Base-by-base conservation (phyloP, 192 early-diverging fungal species). In the Powellomyces hirtus region DNA sequence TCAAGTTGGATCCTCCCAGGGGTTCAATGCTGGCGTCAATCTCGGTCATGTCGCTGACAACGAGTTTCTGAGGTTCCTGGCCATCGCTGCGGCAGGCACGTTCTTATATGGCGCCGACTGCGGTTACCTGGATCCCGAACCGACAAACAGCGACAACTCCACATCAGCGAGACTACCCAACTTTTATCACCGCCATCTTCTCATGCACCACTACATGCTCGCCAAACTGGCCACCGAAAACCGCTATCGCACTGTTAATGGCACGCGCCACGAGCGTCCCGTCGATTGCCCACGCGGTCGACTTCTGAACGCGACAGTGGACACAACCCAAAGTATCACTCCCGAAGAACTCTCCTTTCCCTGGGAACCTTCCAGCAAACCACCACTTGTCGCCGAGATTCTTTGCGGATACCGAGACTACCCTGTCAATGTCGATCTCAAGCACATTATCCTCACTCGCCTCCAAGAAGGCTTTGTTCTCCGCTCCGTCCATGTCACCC, bases 11-110 rank as follows among this genome's bases (percentile, higher is more conserved):
- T 79, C 79, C 1, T 45, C 31, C 22, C 27, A 53, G 11, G 84
- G 84, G 2, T 85, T 77, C 72, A 62, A 59, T 27, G 78, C 81
- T 2, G 57, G 46, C 1, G 74, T 76, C 22, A 81, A 81, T 46
- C 77, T 79, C 65, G 84, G 84, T 11, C 74, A 80, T 50, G 78
- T 85, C 27, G 63, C 78, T 10, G 77, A 85, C 67, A 81, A 77
- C 51, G 84, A 85, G 49, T 78, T 76, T 22, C 64, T 85, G 26
- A 50, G 77, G 0, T 83, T 83, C 62, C 42, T 85, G 7, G 79
- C 78, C 18, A 29, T 75, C 3, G 63, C 76, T 22, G 49, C 75
- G 6, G 62, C 53, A 46, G 84, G 84, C 20, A 70, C 42, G 24
- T 77, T 85, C 67, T 31, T 85, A 8, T 85, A 85, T 58, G 65